Base-by-base conservation (phyloP, 495 filamentous ascomycete species). In the Copromyces sp. region DNA sequence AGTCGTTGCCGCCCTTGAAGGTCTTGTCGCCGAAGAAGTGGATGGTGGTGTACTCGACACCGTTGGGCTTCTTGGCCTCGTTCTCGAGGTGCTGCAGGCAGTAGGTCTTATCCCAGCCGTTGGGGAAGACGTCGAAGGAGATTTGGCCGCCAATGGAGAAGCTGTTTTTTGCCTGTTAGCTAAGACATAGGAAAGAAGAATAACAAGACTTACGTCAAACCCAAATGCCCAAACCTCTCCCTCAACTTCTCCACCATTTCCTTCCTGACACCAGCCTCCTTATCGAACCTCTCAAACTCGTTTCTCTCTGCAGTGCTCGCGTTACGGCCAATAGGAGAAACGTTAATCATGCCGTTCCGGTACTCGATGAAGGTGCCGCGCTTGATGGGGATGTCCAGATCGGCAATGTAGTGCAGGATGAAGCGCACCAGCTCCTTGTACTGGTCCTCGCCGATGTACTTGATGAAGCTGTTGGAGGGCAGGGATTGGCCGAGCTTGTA, bases 21-120 rank as follows among this genome's bases (percentile, higher is more conserved):
- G 92, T 92, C 88, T 98, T 99, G 84, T 99, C 95, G 65, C 95
- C 95, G 80, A 98, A 98, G 88, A 98, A 99, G 85, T 98, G 95
- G 77, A 98, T 91, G 35, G 89, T 94, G 71, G 87, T 91, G 82
- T 94, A 99, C 9, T 90, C 81, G 72, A 93, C 83, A 45, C 92
- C 93, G 72, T 86, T 87, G 9, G 85, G 83, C 74, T 85, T 82
- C 75, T 89, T 84, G 78, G 91, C 92, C 80, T 98, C 95, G 70
- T 89, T 87, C 82, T 92, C 92, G 39, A 99, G 80, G 81, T 98
- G 94, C 77, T 88, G 86, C 75, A 99, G 84, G 82, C 95, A 97
- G 85, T 95, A 99, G n/a, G 92, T 96, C 88, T 98, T 99, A 83
- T 99, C 95, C 95, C 95, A 99, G 76, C 95, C 95, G 2, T 83